phyloP scores from a whole-genome alignment of 441 rosid species.

The Populus tomentosa region DNA sequence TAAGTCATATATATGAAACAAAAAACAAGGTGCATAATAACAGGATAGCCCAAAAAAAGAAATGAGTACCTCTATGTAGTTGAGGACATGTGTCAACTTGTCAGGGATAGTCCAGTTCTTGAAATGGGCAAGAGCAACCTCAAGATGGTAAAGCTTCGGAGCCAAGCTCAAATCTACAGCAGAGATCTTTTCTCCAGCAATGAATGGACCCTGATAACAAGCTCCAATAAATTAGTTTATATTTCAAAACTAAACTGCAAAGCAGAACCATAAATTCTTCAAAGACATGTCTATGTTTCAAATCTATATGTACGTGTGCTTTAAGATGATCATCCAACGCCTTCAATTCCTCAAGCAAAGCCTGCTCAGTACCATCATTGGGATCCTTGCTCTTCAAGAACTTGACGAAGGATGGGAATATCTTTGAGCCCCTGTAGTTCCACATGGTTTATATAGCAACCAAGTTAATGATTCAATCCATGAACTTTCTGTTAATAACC shows the following conservation, averaged over 20 bases:
- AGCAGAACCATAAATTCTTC: not conserved
- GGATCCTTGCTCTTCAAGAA: conserved; percentile 83
- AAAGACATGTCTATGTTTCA: not conserved
- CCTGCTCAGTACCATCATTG: conserved; percentile 64
- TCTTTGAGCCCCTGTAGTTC: conserved; percentile 52
- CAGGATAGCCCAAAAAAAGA: not conserved
- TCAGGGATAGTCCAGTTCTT: conserved; percentile 80
- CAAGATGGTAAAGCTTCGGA: conserved; percentile 87
- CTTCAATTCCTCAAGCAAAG: conserved; percentile 62
- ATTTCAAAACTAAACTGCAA: not conserved
- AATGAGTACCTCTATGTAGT: conserved; percentile 51
- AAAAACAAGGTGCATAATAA: not conserved
- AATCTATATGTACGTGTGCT: conserved; percentile 38
- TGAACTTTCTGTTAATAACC: not conserved
- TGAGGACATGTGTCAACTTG: conserved; percentile 50
- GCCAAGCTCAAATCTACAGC: conserved; percentile 80
- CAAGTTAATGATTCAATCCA: not conserved
- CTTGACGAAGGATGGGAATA: conserved; percentile 53
- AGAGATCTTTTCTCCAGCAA: conserved; percentile 73
- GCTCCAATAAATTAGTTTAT: conserved; percentile 10
- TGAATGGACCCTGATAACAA: conserved; percentile 54
- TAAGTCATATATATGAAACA: not conserved
- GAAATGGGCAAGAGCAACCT: conserved; percentile 73
- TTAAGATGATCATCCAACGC: conserved; percentile 75
- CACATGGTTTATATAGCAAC: not conserved